Conservation (phyloP, 495 filamentous ascomycete genomes). For the Penicillium macrosclerotiorum region DNA sequence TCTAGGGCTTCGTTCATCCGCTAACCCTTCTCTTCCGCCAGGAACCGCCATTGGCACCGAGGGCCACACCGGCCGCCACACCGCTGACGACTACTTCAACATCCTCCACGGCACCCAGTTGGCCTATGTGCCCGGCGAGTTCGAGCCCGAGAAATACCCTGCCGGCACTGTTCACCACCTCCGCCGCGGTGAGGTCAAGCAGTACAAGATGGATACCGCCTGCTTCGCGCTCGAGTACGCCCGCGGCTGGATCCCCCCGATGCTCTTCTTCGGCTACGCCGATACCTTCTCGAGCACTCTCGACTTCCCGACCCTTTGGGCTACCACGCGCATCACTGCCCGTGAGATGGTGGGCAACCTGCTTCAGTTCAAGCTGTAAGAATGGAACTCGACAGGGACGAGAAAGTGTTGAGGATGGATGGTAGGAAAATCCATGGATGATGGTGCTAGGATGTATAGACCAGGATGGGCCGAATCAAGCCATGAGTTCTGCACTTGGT, state of each 20-base stretch:
- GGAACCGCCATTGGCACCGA: conserved; percentile 84
- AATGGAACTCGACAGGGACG: too few relatives aligned
- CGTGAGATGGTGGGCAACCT: conserved; percentile 72
- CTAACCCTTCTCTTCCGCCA: conserved; percentile 13
- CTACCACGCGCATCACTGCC: conserved; percentile 66
- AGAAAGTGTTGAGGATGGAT: background rate
- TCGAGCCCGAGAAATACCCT: conserved; percentile 71
- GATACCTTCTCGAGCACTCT: conserved; percentile 74
- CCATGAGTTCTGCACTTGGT: too few relatives aligned
- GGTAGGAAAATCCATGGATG: too few relatives aligned
- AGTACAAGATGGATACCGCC: conserved; percentile 76
- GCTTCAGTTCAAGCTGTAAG: conserved; percentile 67
- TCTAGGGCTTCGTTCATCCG: too few relatives aligned
- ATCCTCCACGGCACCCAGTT: conserved; percentile 74
- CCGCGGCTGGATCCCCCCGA: conserved; percentile 85
- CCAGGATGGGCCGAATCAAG: too few relatives aligned
- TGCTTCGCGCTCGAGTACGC: conserved; percentile 90
- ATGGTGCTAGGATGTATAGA: too few relatives aligned
- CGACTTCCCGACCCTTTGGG: conserved; percentile 77
- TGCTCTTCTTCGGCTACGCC: conserved; percentile 84
- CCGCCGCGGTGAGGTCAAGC: conserved; percentile 70
- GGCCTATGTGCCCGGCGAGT: conserved; percentile 68
- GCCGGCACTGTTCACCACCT: conserved; percentile 76
- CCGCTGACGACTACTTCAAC: conserved; percentile 90
- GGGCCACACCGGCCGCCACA: conserved; percentile 82